Evolutionary conservation across 2,329 filamentous ascomycete species (phyloP).

Genomic region (Hymenoscyphus fructigenus): DNA sequence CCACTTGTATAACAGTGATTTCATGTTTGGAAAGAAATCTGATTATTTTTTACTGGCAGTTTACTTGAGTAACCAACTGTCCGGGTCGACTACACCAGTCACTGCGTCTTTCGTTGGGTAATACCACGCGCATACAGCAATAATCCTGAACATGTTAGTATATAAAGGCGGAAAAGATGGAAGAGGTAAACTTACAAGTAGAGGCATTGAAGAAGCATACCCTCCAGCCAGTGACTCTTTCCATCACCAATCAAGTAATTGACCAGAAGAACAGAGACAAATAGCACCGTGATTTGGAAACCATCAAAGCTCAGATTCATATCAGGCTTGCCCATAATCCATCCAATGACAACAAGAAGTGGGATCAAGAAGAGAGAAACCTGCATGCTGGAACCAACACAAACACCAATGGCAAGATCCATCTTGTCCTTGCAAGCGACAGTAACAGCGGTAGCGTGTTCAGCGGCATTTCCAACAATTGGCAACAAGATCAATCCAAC

Average conservation of each 20-base stretch:
- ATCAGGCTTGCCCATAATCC: constrained; percentile 65
- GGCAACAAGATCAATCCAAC: constrained; percentile 79
- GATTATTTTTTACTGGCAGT: neutral
- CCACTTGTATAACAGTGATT: neutral
- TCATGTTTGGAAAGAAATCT: neutral
- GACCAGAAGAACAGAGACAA: constrained; percentile 79
- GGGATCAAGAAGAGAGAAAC: constrained; percentile 81
- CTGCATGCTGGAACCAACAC: constrained; percentile 80
- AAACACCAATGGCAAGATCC: constrained; percentile 75
- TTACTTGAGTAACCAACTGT: neutral
- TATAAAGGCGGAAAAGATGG: neutral
- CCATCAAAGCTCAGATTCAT: constrained; percentile 71
- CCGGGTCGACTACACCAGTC: constrained; percentile 6
- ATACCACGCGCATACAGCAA: constrained; percentile 27
- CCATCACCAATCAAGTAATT: constrained; percentile 83
- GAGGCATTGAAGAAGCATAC: constrained; percentile 33
- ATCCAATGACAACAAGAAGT: constrained; percentile 76
- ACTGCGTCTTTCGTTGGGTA: constrained; percentile 14
- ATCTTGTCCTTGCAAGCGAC: constrained; percentile 74
- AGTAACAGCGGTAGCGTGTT: constrained; percentile 82
- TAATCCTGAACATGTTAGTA: constrained; percentile 10
- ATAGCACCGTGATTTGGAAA: constrained; percentile 84
- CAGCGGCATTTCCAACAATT: constrained; percentile 78
- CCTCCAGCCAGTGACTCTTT: constrained; percentile 49
- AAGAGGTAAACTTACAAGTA: constrained; percentile 30